Evolutionary conservation across 1,284 basidiomycete genomes (phyloP).

Genomic region (Coniferiporia sulphurascens): DNA sequence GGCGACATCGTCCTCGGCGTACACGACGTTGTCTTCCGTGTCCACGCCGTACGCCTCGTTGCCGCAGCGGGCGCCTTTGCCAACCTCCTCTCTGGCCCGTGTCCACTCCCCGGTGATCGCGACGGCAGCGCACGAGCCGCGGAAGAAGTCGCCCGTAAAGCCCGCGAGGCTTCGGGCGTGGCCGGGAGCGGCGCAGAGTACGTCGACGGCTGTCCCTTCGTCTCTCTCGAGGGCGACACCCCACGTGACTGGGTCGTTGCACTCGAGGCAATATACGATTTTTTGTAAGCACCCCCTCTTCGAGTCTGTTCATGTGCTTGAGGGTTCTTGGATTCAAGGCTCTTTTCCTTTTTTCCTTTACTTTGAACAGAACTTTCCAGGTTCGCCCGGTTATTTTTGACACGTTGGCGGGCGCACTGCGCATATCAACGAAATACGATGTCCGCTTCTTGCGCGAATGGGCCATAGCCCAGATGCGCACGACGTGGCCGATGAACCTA

Average conservation of each 20-base stretch:
- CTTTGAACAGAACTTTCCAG: slow-evolving; percentile 24
- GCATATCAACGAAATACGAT: slow-evolving; percentile 35
- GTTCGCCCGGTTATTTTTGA: slow-evolving; percentile 24
- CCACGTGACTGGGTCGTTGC: slow-evolving; percentile 28
- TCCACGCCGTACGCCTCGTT: slow-evolving; percentile 28
- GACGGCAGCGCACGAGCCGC: slow-evolving; percentile 9
- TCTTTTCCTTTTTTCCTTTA: neutral
- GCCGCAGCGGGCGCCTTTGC: slow-evolving; percentile 2
- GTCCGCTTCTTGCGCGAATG: slow-evolving; percentile 27
- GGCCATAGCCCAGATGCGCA: slow-evolving; percentile 24
- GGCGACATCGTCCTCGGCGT: slow-evolving; percentile 28
- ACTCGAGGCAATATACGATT: slow-evolving; percentile 32
- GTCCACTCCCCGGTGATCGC: neutral
- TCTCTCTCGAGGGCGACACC: slow-evolving; percentile 26
- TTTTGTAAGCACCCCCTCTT: slow-evolving; percentile 24
- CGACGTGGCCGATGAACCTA: slow-evolving; percentile 30
- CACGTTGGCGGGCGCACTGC: slow-evolving; percentile 26
- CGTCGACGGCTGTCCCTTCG: slow-evolving; percentile 30
- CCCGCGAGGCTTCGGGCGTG: neutral
- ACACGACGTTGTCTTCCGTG: slow-evolving; percentile 24
- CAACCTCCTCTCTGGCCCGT: neutral
- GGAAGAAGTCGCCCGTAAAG: neutral
- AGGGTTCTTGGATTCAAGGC: too few species aligned
- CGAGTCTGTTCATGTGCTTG: neutral
- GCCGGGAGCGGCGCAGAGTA: slow-evolving; percentile 24